phyloP scores from a whole-genome alignment of 106 monocot species.

The Gastrodia elata region DNA sequence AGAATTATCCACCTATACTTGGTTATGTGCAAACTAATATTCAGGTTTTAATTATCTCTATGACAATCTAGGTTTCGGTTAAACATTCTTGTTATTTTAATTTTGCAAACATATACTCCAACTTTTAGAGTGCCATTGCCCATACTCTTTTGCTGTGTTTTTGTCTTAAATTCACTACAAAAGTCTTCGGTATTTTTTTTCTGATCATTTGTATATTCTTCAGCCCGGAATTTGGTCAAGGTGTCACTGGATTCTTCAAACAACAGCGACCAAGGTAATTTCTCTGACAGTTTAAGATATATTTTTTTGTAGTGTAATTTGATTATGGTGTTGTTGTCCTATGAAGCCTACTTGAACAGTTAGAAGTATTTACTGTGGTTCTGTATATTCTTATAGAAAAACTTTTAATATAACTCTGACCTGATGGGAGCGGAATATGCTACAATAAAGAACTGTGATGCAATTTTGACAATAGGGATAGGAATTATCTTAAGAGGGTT shows the following conservation, averaged over 20 bases:
- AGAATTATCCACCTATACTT: too few relatives aligned
- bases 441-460: too few relatives aligned
- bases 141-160: background rate
- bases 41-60: too few relatives aligned
- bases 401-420: background rate
- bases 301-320: background rate
- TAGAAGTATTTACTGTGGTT: background rate
- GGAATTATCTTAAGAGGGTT: too few relatives aligned
- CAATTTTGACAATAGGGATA: too few relatives aligned
- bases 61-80: background rate
- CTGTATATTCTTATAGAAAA: background rate
- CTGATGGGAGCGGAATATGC: background rate
- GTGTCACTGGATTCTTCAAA: background rate
- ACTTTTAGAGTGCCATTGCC: background rate
- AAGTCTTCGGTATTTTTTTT: background rate
- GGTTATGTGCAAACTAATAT: too few relatives aligned
- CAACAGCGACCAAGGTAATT: background rate
- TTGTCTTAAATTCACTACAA: background rate
- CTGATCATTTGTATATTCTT: background rate
- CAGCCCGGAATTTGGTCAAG: slow-evolving; percentile 10
- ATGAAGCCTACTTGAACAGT: background rate
- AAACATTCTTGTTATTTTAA: background rate
- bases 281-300: background rate
- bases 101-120: background rate
- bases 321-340: background rate